A percentile compares a stretch with the other conserved stretches of the same genome.
These are phyloP conservation scores for Annona cherimola DNA, from an alignment of 164 flowering plant species.

Conservation along the genomic window DNA sequence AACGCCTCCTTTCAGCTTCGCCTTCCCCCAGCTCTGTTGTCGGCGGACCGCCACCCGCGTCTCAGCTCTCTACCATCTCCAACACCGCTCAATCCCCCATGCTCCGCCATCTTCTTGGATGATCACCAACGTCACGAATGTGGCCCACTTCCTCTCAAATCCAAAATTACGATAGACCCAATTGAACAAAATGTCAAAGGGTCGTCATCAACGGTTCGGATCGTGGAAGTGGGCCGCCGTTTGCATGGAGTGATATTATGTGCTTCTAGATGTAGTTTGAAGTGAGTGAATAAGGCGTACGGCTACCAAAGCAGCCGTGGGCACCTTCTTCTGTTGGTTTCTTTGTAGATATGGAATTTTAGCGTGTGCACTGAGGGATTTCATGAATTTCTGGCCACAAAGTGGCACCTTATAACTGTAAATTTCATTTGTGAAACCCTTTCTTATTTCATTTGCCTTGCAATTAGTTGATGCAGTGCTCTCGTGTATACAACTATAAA, in stretches of 20 bases:
- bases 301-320: slow-evolving; percentile 9
- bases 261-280: background rate
- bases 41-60: slow-evolving; percentile 24
- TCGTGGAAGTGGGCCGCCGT: background rate
- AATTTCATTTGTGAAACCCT: background rate
- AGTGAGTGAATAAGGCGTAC: slow-evolving; percentile 3
- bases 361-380: background rate
- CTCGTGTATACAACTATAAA: no score
- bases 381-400: background rate
- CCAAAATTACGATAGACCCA: background rate
- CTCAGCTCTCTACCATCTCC: background rate
- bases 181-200: background rate
- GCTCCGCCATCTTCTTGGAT: slow-evolving; percentile 7
- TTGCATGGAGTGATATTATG: background rate
- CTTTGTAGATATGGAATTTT: background rate
- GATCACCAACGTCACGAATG: slow-evolving; percentile 2
- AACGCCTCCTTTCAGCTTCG: slow-evolving; percentile 23
- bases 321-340: background rate
- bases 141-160: background rate
- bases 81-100: slow-evolving; percentile 3
- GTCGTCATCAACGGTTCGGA: background rate
- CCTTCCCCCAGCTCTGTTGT: slow-evolving; percentile 19
- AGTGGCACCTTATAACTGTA: background rate
- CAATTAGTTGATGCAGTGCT: no score
- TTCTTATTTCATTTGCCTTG: no score